Evolutionary conservation across 441 rosid species (phyloP).

Genomic region (Arabidopsis lyrata): DNA sequence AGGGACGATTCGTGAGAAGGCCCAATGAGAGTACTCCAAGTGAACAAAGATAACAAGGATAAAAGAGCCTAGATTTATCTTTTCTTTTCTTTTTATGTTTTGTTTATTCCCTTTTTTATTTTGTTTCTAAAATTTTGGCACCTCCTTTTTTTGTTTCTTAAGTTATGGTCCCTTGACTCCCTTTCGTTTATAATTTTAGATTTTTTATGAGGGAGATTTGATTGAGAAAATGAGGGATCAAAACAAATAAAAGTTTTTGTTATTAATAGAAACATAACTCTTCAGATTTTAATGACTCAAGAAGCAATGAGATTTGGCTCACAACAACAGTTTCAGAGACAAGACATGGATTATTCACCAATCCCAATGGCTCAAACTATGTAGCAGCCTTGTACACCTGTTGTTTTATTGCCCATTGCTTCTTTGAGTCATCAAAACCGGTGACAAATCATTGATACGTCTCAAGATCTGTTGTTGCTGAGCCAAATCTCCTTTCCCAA

Average conservation of each 20-base stretch:
- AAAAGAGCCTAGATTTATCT: slow-evolving; percentile 32
- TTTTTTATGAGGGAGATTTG: slow-evolving; percentile 9
- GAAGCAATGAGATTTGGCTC: background rate
- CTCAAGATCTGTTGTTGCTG: no score
- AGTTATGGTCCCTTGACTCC: slow-evolving; percentile 8
- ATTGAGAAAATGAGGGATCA: slow-evolving; percentile 27
- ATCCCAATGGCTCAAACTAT: slow-evolving; percentile 10
- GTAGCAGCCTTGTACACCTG: background rate
- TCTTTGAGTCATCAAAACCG: slow-evolving; percentile 8
- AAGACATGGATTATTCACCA: slow-evolving; percentile 12
- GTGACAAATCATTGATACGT: background rate
- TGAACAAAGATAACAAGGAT: slow-evolving; percentile 46
- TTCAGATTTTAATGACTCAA: background rate
- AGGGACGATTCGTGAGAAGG: slow-evolving; percentile 70
- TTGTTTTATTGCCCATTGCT: no score
- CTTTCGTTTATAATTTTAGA: slow-evolving; percentile 21
- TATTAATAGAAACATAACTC: slow-evolving; percentile 1
- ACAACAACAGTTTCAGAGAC: slow-evolving; percentile 3
- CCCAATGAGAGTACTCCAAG: slow-evolving; percentile 47
- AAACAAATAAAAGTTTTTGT: slow-evolving; percentile 22
- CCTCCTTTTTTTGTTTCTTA: slow-evolving; percentile 27
- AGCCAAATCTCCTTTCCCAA: no score
- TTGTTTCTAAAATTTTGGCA: slow-evolving; percentile 28
- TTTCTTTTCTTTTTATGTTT: slow-evolving; percentile 11
- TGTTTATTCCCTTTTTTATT: slow-evolving; percentile 9